Percentiles rank a stretch among this genome's conserved stretches.
Evolutionary conservation across 768 basidiomycete species (phyloP).

Genomic region (Lanmaoa pseudosensibilis): DNA sequence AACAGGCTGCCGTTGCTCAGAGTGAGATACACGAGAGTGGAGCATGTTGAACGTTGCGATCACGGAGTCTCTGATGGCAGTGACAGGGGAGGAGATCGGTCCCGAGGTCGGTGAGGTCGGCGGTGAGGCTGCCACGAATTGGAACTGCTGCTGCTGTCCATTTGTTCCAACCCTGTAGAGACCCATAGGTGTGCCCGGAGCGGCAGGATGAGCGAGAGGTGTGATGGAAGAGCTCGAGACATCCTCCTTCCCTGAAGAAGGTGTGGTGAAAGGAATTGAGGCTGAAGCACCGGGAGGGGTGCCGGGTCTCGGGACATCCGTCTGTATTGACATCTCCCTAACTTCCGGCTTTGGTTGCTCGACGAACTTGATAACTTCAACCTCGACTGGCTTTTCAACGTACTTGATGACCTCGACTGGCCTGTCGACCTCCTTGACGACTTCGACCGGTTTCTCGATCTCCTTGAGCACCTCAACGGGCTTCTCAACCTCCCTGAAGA

Average conservation of each 20-base stretch:
- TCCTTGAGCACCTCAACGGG: constrained; percentile 27
- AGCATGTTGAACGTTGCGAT: constrained; percentile 43
- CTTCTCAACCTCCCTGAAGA: constrained; percentile 24
- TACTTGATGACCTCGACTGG: constrained; percentile 38
- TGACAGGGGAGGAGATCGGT: constrained; percentile 38
- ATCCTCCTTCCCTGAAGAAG: constrained; percentile 23
- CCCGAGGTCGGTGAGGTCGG: constrained; percentile 25
- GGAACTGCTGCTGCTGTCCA: constrained; percentile 67
- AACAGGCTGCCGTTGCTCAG: constrained; percentile 69
- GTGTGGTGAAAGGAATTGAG: constrained; percentile 26
- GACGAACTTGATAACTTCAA: constrained; percentile 29
- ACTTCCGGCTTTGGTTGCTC: constrained; percentile 59
- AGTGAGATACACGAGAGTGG: constrained; percentile 50
- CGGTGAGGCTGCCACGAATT: constrained; percentile 54
- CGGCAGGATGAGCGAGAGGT: constrained; percentile 34
- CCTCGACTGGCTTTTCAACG: constrained; percentile 25
- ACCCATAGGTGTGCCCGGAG: constrained; percentile 35
- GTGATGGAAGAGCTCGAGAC: constrained; percentile 33
- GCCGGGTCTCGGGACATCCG: constrained; percentile 50
- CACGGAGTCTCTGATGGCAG: constrained; percentile 51
- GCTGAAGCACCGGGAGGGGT: constrained; percentile 34
- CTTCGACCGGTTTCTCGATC: constrained; percentile 21
- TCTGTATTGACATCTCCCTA: constrained; percentile 78
- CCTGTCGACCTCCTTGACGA: constrained; percentile 29
- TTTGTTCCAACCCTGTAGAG: constrained; percentile 57